Percentiles rank a stretch among this genome's conserved stretches.
Evolutionary conservation across 352 stramenopile genomes (phyloP).

Genomic region (Phytophthora palmivora): DNA sequence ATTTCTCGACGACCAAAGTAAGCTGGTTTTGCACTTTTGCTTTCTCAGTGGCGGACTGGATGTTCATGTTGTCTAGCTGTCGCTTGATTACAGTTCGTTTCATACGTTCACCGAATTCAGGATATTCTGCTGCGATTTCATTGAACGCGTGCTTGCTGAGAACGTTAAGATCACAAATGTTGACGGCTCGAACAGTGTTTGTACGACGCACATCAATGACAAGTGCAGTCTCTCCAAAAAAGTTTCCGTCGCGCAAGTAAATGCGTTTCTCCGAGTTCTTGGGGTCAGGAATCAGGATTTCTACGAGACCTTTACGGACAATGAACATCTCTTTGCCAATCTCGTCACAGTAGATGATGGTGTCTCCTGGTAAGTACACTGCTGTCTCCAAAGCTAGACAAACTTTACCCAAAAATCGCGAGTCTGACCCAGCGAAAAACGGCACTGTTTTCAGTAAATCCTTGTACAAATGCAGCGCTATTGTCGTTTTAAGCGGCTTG

Average conservation of each 20-base stretch:
- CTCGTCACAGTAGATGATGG: constrained; percentile 84
- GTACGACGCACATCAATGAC: constrained; percentile 84
- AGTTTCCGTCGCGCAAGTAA: constrained; percentile 79
- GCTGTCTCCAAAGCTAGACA: constrained; percentile 80
- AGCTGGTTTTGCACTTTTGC: constrained; percentile 82
- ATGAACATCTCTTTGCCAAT: constrained; percentile 91
- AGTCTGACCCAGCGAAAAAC: constrained; percentile 81
- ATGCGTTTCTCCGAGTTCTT: constrained; percentile 66
- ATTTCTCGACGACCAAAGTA: constrained; percentile 82
- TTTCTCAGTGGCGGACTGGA: constrained; percentile 73
- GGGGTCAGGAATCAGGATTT: constrained; percentile 68
- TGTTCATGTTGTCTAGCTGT: constrained; percentile 88
- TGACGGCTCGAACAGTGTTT: constrained; percentile 80
- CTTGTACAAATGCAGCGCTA: constrained; percentile 83
- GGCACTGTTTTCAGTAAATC: constrained; percentile 81
- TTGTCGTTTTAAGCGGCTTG: constrained; percentile 76
- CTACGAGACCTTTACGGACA: constrained; percentile 82
- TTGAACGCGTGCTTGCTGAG: constrained; percentile 83
- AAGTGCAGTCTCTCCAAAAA: constrained; percentile 80
- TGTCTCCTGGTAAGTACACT: constrained; percentile 79
- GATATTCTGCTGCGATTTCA: constrained; percentile 82
- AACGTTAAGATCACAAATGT: constrained; percentile 82
- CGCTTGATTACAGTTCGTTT: constrained; percentile 85
- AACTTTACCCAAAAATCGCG: constrained; percentile 76
- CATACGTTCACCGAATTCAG: constrained; percentile 82